These are phyloP conservation scores for Irpex lacteus DNA, from an alignment of 1,284 basidiomycete genomes.

Conservation along the genomic window DNA sequence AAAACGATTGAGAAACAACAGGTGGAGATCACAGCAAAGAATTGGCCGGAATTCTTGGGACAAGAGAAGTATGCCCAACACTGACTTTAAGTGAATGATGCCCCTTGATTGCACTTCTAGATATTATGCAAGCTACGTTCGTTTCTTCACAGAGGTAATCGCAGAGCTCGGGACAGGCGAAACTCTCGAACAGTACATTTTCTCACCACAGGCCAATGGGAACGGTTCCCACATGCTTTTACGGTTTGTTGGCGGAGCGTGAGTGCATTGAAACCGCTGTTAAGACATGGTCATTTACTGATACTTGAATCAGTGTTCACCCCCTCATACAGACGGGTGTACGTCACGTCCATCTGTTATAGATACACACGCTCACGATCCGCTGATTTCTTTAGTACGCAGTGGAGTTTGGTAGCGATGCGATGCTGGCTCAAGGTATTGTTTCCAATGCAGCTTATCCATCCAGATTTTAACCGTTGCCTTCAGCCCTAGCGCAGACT, in stretches of 20 bases:
- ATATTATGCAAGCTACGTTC: conserved; percentile 51
- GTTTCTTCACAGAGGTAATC: conserved; percentile 55
- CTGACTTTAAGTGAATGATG: background rate
- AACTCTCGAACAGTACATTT: conserved; percentile 53
- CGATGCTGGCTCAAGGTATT: conserved; percentile 52
- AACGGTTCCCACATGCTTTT: conserved; percentile 51
- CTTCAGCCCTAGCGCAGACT: conserved; percentile 50
- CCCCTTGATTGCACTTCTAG: conserved; percentile 25
- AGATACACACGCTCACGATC: background rate
- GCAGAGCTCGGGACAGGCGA: conserved; percentile 38
- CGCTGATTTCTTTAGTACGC: conserved; percentile 40
- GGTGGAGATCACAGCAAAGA: conserved; percentile 40
- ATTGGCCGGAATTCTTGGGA: conserved; percentile 57
- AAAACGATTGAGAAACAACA: conserved; percentile 31
- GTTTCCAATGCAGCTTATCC: background rate
- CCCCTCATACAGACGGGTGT: conserved; percentile 68
- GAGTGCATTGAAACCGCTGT: conserved; percentile 24
- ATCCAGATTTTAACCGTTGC: background rate
- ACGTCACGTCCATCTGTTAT: conserved; percentile 20
- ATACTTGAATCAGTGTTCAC: conserved; percentile 39
- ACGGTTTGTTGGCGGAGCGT: conserved; percentile 56
- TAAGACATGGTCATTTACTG: background rate
- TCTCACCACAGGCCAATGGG: conserved; percentile 46
- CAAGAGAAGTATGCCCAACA: conserved; percentile 40
- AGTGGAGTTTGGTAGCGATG: conserved; percentile 54